Evolutionary conservation across 164 flowering plant genomes (phyloP).

Genomic region (Piper longum): DNA sequence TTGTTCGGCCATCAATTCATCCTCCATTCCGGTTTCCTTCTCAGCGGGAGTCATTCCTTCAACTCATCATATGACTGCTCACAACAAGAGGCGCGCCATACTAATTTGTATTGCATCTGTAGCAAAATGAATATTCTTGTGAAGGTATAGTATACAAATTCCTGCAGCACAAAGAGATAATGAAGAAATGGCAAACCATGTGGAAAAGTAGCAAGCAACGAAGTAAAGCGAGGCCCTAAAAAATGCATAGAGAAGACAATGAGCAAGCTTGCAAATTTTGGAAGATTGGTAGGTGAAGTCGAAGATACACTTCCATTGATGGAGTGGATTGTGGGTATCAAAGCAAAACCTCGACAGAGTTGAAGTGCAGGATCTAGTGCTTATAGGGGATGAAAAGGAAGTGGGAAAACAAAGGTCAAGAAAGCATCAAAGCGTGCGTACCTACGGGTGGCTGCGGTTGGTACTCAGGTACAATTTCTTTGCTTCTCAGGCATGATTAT

Average conservation of each 20-base stretch:
- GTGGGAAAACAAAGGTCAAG: not conserved
- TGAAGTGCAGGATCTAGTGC: not conserved
- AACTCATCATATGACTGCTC: not conserved
- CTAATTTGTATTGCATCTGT: too few relatives aligned
- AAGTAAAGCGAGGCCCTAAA: not conserved
- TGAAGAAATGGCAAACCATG: not conserved
- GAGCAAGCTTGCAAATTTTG: not conserved
- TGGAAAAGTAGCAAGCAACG: not conserved
- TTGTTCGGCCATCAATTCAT: not conserved
- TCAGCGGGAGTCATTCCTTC: not conserved
- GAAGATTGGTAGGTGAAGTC: not conserved
- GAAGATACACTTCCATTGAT: not conserved
- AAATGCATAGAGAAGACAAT: too few relatives aligned
- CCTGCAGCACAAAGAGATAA: too few relatives aligned
- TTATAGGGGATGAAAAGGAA: not conserved
- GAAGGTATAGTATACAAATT: too few relatives aligned
- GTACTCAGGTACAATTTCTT: not conserved
- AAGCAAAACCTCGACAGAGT: not conserved
- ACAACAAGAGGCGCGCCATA: not conserved
- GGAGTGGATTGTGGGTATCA: too few relatives aligned
- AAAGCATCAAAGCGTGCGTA: not conserved
- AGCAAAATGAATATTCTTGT: too few relatives aligned
- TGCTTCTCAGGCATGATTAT: not conserved
- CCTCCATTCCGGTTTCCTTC: not conserved
- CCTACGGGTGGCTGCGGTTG: not conserved